These are phyloP conservation scores for Tetrapisispora taiwanensis DNA, from an alignment of 805 yeast species.

Conservation along the genomic window DNA sequence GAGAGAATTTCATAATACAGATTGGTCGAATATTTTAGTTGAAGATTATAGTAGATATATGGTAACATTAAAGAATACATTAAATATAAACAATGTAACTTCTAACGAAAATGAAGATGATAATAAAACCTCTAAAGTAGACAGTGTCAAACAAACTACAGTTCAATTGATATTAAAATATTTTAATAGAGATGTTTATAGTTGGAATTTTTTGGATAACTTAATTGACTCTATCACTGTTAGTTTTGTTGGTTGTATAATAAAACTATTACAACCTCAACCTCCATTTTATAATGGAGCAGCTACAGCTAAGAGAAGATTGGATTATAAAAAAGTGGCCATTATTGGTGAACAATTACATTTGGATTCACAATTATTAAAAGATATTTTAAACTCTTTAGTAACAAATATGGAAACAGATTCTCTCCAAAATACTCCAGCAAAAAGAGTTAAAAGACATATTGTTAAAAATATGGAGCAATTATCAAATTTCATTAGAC, in stretches of 20 bases:
- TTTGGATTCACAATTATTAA: conserved; percentile 59
- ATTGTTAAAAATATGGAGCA: conserved; percentile 15
- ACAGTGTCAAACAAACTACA: conserved; percentile 7
- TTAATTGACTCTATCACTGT: conserved; percentile 53
- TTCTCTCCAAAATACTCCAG: conserved; percentile 12
- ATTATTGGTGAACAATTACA: conserved; percentile 67
- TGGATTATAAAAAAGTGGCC: conserved; percentile 20
- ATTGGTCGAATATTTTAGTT: conserved; percentile 63
- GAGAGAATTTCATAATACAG: conserved; percentile 71
- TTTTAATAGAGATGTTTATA: conserved; percentile 59
- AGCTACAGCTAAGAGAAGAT: conserved; percentile 7
- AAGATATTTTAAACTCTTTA: conserved; percentile 35
- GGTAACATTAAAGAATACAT: conserved; percentile 41
- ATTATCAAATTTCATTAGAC: conserved; percentile 15
- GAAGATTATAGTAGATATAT: conserved; percentile 67
- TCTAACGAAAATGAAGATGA: conserved; percentile 12
- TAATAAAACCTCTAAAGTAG: conserved; percentile 15
- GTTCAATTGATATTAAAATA: conserved; percentile 38
- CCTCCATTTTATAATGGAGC: conserved; percentile 38
- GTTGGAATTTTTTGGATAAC: conserved; percentile 66
- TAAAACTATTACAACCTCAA: conserved; percentile 52
- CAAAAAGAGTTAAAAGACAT: conserved; percentile 22
- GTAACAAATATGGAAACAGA: conserved; percentile 14
- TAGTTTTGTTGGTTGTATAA: conserved; percentile 47
- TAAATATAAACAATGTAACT: conserved; percentile 17